Conservation (phyloP, 768 basidiomycete species). For the Dacryopinax primogenitus region DNA sequence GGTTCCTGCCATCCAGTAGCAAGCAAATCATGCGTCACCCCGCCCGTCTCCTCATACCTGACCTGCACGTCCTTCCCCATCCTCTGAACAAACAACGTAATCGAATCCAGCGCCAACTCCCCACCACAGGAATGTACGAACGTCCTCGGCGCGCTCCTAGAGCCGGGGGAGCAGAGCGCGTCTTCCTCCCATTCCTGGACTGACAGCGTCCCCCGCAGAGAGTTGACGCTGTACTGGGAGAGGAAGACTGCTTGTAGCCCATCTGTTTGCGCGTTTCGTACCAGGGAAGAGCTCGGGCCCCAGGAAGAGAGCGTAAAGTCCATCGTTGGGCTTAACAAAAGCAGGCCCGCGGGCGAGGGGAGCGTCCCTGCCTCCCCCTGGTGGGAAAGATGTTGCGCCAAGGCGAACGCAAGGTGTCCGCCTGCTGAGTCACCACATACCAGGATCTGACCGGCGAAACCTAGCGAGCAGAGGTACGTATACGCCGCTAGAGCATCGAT, state of each 20-base stretch:
- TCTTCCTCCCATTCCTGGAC: not conserved
- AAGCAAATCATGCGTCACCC: slow-evolving; percentile 16
- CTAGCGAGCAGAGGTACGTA: slow-evolving; percentile 14
- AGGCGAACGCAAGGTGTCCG: slow-evolving; percentile 43
- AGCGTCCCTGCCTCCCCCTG: not conserved
- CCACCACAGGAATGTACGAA: slow-evolving; percentile 23
- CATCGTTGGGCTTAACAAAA: not conserved
- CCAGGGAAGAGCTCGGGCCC: not conserved
- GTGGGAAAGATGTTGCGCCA: not conserved
- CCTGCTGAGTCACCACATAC: slow-evolving; percentile 30
- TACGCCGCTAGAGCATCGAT: slow-evolving; percentile 17
- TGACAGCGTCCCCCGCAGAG: not conserved
- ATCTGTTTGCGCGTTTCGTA: not conserved
- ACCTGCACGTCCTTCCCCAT: slow-evolving; percentile 23
- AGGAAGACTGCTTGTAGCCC: not conserved
- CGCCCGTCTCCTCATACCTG: slow-evolving; percentile 17
- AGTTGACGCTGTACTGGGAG: not conserved
- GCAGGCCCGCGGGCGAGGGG: not conserved
- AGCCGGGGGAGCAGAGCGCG: not conserved
- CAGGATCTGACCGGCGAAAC: slow-evolving; percentile 16
- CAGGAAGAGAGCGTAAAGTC: not conserved
- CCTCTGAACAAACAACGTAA: slow-evolving; percentile 21
- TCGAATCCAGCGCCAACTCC: slow-evolving; percentile 24
- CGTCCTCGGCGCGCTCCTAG: slow-evolving; percentile 14
- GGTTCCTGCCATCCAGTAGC: slow-evolving; percentile 14